Conservation (phyloP, 139 green algal species). For the Tetradesmus obliquus region DNA sequence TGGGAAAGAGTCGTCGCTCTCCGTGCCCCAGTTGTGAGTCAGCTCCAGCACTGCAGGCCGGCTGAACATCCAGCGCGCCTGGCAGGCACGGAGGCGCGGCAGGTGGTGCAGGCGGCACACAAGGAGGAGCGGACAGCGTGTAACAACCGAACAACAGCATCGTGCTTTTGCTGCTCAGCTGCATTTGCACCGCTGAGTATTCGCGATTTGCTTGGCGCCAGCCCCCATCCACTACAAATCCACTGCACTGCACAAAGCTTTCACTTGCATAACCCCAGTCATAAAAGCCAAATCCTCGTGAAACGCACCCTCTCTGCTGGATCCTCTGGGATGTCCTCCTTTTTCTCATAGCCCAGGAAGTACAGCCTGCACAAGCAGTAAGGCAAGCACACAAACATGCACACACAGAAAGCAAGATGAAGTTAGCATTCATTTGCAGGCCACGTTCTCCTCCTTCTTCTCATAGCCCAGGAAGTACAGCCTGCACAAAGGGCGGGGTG, state of each 20-base stretch:
- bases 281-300: not conserved
- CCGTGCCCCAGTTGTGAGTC: constrained; percentile 91
- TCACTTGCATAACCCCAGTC: not conserved
- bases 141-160: not conserved
- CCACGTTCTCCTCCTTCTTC: not conserved
- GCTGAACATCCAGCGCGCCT: constrained; percentile 70
- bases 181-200: too few species aligned
- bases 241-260: not conserved
- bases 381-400: not conserved
- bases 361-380: constrained; percentile 79
- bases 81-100: not conserved
- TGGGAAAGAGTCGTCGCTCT: constrained; percentile 76
- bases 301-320: constrained; percentile 55
- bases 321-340: constrained; percentile 72
- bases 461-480: constrained; percentile 90
- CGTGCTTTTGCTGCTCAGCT: too few species aligned
- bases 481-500: not conserved
- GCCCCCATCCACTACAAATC: not conserved
- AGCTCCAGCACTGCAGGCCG: constrained; percentile 64
- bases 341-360: constrained; percentile 82
- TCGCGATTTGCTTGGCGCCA: too few species aligned
- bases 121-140: not conserved
- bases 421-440: too few species aligned
- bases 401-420: too few species aligned
- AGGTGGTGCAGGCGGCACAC: constrained; percentile 14